A percentile compares a stretch with the other conserved stretches of the same genome.
phyloP scores from a whole-genome alignment of 2,329 filamentous ascomycete genomes.

The Monilinia fructigena region DNA sequence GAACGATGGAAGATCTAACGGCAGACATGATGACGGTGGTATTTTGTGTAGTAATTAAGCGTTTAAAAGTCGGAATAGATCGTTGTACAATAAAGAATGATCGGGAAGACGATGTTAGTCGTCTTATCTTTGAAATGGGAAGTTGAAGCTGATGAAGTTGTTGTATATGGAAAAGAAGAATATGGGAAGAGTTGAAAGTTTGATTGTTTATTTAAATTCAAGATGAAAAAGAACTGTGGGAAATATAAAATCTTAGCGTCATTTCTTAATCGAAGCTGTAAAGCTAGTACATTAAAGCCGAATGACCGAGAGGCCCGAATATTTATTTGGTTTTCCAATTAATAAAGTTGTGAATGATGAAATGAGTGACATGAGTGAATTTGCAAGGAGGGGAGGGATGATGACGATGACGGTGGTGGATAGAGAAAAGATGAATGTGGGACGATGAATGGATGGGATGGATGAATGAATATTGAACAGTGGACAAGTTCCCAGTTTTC shows the following conservation, averaged over 20 bases:
- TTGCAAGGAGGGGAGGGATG: not conserved
- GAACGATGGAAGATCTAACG: conserved; percentile 10
- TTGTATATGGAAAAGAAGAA: not conserved
- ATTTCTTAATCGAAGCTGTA: not conserved
- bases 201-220: not conserved
- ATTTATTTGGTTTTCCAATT: not conserved
- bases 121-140: not conserved
- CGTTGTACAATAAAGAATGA: not conserved
- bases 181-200: conserved; percentile 1
- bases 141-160: not conserved
- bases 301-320: conserved; percentile 5
- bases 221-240: conserved; percentile 7
- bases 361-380: not conserved
- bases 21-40: conserved; percentile 14
- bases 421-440: not conserved
- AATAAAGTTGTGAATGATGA: not conserved
- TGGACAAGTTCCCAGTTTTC: not conserved
- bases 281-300: conserved; percentile 7
- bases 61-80: not conserved
- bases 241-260: conserved; percentile 16
- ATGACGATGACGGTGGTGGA: no score
- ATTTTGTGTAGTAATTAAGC: not conserved
- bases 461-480: not conserved
- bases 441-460: not conserved
- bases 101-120: not conserved